Percentiles rank a stretch among this genome's conserved stretches.
phyloP scores from a whole-genome alignment of 2,329 filamentous ascomycete species.

The Aspergillus melleus region DNA sequence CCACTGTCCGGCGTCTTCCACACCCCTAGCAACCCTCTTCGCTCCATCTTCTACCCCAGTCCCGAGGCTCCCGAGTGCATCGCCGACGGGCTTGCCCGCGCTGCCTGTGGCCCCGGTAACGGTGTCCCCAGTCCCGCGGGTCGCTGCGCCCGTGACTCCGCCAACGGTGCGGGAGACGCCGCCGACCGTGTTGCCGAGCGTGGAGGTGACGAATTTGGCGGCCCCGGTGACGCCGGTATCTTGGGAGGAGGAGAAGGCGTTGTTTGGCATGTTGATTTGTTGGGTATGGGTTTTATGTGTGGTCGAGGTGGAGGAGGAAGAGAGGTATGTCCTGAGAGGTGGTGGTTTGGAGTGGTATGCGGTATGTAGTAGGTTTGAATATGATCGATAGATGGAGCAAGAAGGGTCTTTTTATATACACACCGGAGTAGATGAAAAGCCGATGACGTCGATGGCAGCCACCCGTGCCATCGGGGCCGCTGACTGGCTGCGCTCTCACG shows the following conservation, averaged over 20 bases:
- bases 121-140: conserved; percentile 59
- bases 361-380: neutral
- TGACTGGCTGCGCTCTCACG: too few species aligned
- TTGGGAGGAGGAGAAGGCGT: conserved; percentile 17
- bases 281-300: neutral
- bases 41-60: conserved; percentile 56
- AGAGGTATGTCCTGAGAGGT: too few species aligned
- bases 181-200: conserved; percentile 57
- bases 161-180: conserved; percentile 55
- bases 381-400: neutral
- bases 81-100: conserved; percentile 56
- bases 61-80: conserved; percentile 55
- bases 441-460: neutral
- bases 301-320: too few species aligned
- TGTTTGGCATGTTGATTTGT: conserved; percentile 4
- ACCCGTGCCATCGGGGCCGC: too few species aligned
- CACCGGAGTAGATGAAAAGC: neutral
- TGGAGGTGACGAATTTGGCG: conserved; percentile 57
- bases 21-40: conserved; percentile 52
- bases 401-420: neutral
- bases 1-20: conserved; percentile 61
- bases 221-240: conserved; percentile 50
- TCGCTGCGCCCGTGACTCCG: conserved; percentile 56
- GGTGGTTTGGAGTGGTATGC: neutral
- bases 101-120: conserved; percentile 56